Conservation (phyloP, 352 stramenopile species). For the Pythium guiyangense region DNA sequence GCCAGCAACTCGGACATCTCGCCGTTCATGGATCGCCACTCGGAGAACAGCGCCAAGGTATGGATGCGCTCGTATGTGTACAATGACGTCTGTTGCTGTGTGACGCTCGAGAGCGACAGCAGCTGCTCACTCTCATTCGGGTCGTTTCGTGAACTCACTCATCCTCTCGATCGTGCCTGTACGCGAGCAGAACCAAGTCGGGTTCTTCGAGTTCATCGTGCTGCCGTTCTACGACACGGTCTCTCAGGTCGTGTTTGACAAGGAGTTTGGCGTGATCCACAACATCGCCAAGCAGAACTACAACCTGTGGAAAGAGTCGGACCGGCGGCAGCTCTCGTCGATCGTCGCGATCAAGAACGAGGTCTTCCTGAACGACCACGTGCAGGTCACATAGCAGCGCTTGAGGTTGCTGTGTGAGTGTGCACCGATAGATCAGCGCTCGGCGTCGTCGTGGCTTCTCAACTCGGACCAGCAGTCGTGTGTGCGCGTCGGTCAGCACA, state of each 20-base stretch:
- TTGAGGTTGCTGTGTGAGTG: not conserved
- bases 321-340: constrained; percentile 72
- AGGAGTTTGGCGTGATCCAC: constrained; percentile 66
- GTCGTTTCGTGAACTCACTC: not conserved
- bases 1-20: constrained; percentile 83
- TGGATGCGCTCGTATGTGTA: constrained; percentile 9
- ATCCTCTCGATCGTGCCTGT: not conserved
- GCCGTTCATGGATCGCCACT: constrained; percentile 90
- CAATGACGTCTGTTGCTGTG: not conserved
- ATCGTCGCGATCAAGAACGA: constrained; percentile 79
- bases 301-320: constrained; percentile 80
- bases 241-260: constrained; percentile 68
- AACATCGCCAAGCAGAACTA: constrained; percentile 83
- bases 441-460: not conserved
- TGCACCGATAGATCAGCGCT: not conserved
- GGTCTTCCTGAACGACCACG: constrained; percentile 67
- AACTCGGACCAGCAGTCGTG: not conserved
- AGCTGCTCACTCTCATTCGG: not conserved
- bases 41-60: constrained; percentile 85
- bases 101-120: no score
- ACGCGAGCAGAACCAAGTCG: constrained; percentile 64
- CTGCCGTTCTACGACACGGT: constrained; percentile 79
- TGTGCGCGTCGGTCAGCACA: no score
- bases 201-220: constrained; percentile 85
- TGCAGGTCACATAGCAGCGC: constrained; percentile 29